Conservation (phyloP, 2,329 filamentous ascomycete species). For the Zasmidium angulare region DNA sequence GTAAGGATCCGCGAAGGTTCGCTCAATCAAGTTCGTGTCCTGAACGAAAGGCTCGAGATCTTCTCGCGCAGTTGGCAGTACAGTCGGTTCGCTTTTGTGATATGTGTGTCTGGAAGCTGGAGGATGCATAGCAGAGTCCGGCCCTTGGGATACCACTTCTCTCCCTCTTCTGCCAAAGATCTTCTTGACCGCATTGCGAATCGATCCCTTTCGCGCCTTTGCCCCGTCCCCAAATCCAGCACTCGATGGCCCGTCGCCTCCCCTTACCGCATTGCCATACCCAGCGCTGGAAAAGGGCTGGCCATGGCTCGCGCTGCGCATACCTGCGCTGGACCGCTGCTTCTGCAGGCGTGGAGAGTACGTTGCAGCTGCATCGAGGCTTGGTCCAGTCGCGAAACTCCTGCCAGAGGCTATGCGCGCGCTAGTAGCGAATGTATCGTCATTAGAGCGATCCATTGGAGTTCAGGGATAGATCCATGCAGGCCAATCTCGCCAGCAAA, state of each 20-base stretch:
- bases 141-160: conserved; percentile 18
- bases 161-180: conserved; percentile 38
- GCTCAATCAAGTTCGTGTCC: conserved; percentile 9
- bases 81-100: conserved; percentile 31
- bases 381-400: conserved; percentile 16
- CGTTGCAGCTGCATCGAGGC: conserved; percentile 17
- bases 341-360: conserved; percentile 23
- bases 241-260: conserved; percentile 8
- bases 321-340: conserved; percentile 22
- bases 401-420: conserved; percentile 11
- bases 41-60: conserved; percentile 14
- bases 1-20: conserved; percentile 9
- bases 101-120: conserved; percentile 31
- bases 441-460: conserved; percentile 28
- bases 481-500: conserved; percentile 12
- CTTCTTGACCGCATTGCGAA: conserved; percentile 37
- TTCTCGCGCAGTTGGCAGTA: conserved; percentile 20
- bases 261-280: conserved; percentile 2
- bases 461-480: conserved; percentile 25
- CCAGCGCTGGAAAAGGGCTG: conserved; percentile 16
- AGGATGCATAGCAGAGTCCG: conserved; percentile 7
- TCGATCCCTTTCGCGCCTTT: conserved; percentile 33
- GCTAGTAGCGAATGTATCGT: conserved; percentile 16
- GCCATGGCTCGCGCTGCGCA: conserved; percentile 23
- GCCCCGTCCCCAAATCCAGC: conserved; percentile 15